Base-by-base conservation (phyloP, 345 rosid genomes). In the Geranium rotundifolium region DNA sequence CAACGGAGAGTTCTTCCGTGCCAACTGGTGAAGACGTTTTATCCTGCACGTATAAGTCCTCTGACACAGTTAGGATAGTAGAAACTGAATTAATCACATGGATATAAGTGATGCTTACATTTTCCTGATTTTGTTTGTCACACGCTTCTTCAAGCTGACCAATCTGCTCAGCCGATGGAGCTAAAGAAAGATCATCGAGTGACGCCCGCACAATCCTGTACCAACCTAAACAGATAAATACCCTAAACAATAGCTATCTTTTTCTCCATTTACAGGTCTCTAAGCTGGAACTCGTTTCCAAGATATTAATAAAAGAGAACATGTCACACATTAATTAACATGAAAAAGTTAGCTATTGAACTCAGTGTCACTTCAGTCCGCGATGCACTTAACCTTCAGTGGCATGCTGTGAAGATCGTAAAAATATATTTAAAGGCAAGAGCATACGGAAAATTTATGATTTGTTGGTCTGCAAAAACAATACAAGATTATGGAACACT, bases 171-270 rank as follows among this genome's bases (percentile, higher is more conserved):
- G 27, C 76, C 55, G 58, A 41, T 58, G 76, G 75, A 37, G 67
- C 31, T 14, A 74, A 74, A 66, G 71, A 73, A 54, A 93, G 83
- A 69, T 90, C 95, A 67, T 14, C 63, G 58, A 88, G 63, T 61
- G 96, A 79, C 62, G 82, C 67, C 73, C 82, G 81, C 75, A 93
- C 75, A 66, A 83, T 81, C 78, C 97, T 92, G 34, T 66, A 66
- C 59, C 68, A 62, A 60, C 54, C 69, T 71, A 27, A 62, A 65
- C 52, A 46, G 52, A 46, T 46, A 12, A 46, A 46, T 46, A 46
- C 15, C 52, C 52, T 14, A 46, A 7, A 46, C 15, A 46, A 46
- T 7, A 46, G 16, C 16, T 46, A 14, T 46, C 10, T 14, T 46
- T 46, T 37, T 37, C 46, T 37, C 9, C 46, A 5, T 37, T 10